These are phyloP conservation scores for Mycena rosella DNA, from an alignment of 768 basidiomycete species.

Conservation along the genomic window DNA sequence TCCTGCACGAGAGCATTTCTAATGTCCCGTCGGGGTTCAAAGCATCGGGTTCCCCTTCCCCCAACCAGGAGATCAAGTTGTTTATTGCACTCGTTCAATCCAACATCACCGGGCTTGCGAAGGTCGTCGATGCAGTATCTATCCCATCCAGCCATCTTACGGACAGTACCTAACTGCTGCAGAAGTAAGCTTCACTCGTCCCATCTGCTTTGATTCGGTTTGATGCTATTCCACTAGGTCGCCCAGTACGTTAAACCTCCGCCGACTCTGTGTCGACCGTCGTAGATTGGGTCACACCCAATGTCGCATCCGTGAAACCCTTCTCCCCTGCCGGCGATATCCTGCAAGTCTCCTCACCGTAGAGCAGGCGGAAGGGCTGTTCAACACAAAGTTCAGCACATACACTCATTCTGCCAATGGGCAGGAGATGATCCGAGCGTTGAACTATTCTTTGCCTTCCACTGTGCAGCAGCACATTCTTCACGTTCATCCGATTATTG, in stretches of 20 bases:
- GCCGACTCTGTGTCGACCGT: conserved; percentile 14
- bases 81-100: conserved; percentile 17
- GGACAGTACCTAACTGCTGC: conserved; percentile 18
- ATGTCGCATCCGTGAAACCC: conserved; percentile 15
- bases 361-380: conserved; percentile 13
- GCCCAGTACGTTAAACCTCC: conserved; percentile 14
- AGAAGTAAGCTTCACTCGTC: conserved; percentile 5
- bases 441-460: conserved; percentile 18
- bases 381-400: conserved; percentile 16
- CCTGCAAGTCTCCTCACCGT: conserved; percentile 18
- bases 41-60: conserved; percentile 9
- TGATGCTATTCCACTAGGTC: conserved; percentile 2
- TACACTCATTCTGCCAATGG: conserved; percentile 12
- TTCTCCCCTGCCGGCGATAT: conserved; percentile 27
- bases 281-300: conserved; percentile 19
- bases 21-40: conserved; percentile 11
- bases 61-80: conserved; percentile 16
- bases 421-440: conserved; percentile 13
- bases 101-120: conserved; percentile 17
- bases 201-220: neutral
- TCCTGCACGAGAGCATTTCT: conserved; percentile 21
- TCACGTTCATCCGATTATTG: conserved; percentile 19
- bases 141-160: conserved; percentile 14
- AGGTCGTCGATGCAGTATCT: conserved; percentile 20
- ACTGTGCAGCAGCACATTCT: conserved; percentile 15